phyloP scores from a whole-genome alignment of 805 yeast species.

The Saccharomyces mikatae region DNA sequence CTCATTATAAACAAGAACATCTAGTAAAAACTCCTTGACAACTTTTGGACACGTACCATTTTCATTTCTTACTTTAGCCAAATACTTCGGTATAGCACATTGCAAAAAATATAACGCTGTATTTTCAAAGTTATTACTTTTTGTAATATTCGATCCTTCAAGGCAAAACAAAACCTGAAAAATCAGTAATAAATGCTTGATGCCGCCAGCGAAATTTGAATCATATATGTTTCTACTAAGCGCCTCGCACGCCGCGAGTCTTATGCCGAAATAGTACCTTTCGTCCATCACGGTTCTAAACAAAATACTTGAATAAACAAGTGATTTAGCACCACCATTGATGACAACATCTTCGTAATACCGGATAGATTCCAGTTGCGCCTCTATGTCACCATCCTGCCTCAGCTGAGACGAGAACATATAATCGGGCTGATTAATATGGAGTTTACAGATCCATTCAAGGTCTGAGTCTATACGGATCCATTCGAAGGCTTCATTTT shows the following conservation, averaged over 20 bases:
- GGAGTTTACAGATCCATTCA: constrained; percentile 86
- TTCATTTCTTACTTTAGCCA: constrained; percentile 54
- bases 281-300: constrained; percentile 75
- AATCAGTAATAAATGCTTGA: constrained; percentile 61
- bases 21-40: constrained; percentile 56
- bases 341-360: constrained; percentile 50
- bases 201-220: constrained; percentile 39
- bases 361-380: constrained; percentile 76
- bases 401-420: constrained; percentile 92
- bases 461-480: constrained; percentile 93
- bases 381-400: constrained; percentile 93
- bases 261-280: constrained; percentile 80
- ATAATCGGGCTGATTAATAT: constrained; percentile 83
- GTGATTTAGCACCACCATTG: constrained; percentile 42
- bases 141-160: constrained; percentile 55
- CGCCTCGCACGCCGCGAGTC: constrained; percentile 80
- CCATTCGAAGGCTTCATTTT: constrained; percentile 93
- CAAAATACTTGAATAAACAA: constrained; percentile 66
- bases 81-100: constrained; percentile 55
- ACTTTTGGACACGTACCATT: constrained; percentile 54
- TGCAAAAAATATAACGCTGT: constrained; percentile 62
- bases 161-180: constrained; percentile 69
- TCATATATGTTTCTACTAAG: constrained; percentile 57
- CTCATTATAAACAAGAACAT: constrained; percentile 73
- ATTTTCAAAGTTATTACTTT: constrained; percentile 72